Percentiles rank a stretch among this genome's conserved stretches.
Evolutionary conservation across 1,284 basidiomycete species (phyloP).

Genomic region (Cryptococcus sp.): DNA sequence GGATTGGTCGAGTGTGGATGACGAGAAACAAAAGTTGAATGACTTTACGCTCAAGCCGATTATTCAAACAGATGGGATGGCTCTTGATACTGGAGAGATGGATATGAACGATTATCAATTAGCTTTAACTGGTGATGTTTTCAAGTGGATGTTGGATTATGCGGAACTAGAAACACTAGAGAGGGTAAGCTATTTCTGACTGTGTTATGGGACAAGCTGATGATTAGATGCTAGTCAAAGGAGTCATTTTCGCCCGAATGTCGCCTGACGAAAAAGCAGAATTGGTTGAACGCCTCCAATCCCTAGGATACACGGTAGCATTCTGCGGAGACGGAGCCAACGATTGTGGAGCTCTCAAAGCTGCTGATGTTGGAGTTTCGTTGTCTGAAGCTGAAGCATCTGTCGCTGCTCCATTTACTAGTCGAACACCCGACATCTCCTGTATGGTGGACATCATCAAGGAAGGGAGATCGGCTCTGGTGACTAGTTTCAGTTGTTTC

Average conservation of each 20-base stretch:
- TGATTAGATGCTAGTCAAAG: conserved; percentile 90
- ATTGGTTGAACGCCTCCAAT: conserved; percentile 89
- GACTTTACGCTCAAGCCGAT: conserved; percentile 79
- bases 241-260: conserved; percentile 97
- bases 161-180: conserved; percentile 90
- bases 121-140: conserved; percentile 93
- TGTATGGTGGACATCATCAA: conserved; percentile 96
- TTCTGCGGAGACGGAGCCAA: conserved; percentile 99
- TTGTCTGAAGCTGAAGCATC: conserved; percentile 97
- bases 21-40: conserved; percentile 79
- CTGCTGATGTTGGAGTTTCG: conserved; percentile 95
- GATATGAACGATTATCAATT: conserved; percentile 78
- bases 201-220: background rate
- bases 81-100: conserved; percentile 63
- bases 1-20: conserved; percentile 91
- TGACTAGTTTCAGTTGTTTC: conserved; percentile 98
- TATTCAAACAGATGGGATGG: conserved; percentile 55
- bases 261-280: conserved; percentile 99
- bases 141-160: conserved; percentile 97
- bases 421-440: conserved; percentile 86
- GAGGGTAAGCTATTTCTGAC: conserved; percentile 56
- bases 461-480: conserved; percentile 89
- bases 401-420: conserved; percentile 98
- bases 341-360: conserved; percentile 97
- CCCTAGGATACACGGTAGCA: conserved; percentile 89